Percentiles rank a stretch among this genome's conserved stretches.
These are phyloP conservation scores for Cynara cardunculus DNA, from an alignment of 129 eudicot genomes.

Conservation along the genomic window DNA sequence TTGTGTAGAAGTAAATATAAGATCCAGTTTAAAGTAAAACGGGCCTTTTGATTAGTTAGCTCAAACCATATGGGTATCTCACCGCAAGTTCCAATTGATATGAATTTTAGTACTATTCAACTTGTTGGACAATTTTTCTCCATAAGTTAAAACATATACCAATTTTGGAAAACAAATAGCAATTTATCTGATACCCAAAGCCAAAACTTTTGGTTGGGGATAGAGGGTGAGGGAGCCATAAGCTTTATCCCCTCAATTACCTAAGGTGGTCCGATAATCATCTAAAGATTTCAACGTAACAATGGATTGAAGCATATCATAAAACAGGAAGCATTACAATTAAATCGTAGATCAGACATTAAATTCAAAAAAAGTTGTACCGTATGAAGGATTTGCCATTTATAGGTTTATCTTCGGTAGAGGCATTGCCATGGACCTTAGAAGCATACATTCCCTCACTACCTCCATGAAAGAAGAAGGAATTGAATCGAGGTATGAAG, in stretches of 20 bases:
- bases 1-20: background rate
- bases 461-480: slow-evolving; percentile 84
- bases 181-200: background rate
- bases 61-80: background rate
- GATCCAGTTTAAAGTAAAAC: background rate
- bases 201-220: background rate
- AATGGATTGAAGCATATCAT: background rate
- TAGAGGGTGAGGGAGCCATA: too few relatives aligned
- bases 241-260: background rate
- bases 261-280: background rate
- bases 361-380: slow-evolving; percentile 23
- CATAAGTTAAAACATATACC: background rate
- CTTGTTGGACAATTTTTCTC: background rate
- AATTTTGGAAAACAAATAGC: background rate
- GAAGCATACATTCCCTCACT: slow-evolving; percentile 92
- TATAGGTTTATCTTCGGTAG: slow-evolving; percentile 42
- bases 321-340: background rate
- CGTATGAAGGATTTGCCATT: slow-evolving; percentile 75
- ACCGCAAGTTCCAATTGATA: background rate
- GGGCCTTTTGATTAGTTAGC: background rate
- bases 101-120: background rate
- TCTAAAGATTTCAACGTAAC: background rate
- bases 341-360: slow-evolving; percentile 1
- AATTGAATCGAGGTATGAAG: slow-evolving; percentile 67
- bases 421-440: slow-evolving; percentile 32